phyloP scores from a whole-genome alignment of 164 flowering plant genomes.

The Sedum album region DNA sequence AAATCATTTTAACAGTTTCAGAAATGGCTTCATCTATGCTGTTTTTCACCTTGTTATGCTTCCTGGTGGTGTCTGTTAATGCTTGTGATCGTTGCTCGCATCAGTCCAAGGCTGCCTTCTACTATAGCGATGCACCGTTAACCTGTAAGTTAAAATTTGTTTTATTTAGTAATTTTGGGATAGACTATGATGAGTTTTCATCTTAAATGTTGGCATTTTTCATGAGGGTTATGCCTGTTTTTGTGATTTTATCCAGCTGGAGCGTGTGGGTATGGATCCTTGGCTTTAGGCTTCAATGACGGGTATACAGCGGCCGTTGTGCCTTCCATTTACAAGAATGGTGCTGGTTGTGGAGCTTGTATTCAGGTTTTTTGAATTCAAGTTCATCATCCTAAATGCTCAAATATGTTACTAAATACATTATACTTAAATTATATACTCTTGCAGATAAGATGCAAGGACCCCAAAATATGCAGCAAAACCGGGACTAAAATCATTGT shows the following conservation, averaged over 20 bases:
- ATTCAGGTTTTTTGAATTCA: slow-evolving; percentile 15
- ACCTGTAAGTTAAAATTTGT: slow-evolving; percentile 28
- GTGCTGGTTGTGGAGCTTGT: slow-evolving; percentile 90
- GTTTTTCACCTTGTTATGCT: slow-evolving; percentile 18
- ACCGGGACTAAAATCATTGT: neutral
- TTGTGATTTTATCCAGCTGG: slow-evolving; percentile 43
- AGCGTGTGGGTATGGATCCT: slow-evolving; percentile 84
- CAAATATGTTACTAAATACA: no score
- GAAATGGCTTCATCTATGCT: neutral
- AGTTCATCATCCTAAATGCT: no score
- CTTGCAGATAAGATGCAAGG: neutral
- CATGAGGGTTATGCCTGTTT: neutral
- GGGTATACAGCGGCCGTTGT: slow-evolving; percentile 68
- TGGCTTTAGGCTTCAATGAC: slow-evolving; percentile 45
- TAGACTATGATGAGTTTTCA: no score
- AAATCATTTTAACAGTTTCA: no score
- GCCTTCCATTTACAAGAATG: slow-evolving; percentile 54
- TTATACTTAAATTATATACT: no score
- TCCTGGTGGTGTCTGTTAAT: slow-evolving; percentile 35
- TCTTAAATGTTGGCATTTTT: no score
- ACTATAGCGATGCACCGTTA: slow-evolving; percentile 39
- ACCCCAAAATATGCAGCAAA: neutral
- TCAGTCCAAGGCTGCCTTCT: slow-evolving; percentile 37
- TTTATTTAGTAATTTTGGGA: neutral
- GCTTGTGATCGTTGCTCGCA: slow-evolving; percentile 52